Evolutionary conservation across 176 grass and related monocot species (phyloP).

Genomic region (Elaeis guineensis): DNA sequence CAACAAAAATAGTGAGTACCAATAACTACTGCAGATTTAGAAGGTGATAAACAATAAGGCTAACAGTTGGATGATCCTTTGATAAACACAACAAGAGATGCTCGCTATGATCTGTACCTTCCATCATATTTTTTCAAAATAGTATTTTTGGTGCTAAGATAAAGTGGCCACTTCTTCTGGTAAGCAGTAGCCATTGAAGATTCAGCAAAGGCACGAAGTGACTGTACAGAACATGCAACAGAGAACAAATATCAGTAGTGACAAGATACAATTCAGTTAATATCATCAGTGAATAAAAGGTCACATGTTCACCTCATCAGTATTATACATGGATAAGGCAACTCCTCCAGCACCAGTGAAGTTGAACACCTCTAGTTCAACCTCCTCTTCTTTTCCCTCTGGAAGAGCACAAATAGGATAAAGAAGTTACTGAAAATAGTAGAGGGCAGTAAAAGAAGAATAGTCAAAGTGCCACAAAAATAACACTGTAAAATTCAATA

Average conservation of each 20-base stretch:
- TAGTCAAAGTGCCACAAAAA: conserved; percentile 6
- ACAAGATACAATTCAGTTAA: background rate
- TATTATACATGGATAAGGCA: conserved; percentile 71
- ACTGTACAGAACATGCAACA: conserved; percentile 40
- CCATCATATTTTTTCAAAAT: conserved; percentile 96
- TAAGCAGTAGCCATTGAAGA: conserved; percentile 79
- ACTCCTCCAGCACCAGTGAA: conserved; percentile 71
- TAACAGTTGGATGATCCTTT: background rate
- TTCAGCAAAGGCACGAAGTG: conserved; percentile 71
- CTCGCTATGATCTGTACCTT: conserved; percentile 31
- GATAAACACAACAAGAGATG: background rate
- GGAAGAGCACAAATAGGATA: conserved; percentile 13
- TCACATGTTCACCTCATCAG: conserved; percentile 41
- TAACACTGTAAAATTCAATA: background rate
- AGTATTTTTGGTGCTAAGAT: conserved; percentile 97
- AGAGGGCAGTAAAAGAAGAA: background rate
- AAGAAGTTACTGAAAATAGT: background rate
- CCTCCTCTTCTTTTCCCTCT: conserved; percentile 60
- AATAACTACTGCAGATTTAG: conserved; percentile 8
- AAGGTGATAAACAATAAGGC: background rate
- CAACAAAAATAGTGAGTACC: background rate
- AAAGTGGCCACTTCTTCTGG: conserved; percentile 93
- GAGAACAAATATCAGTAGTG: conserved; percentile 10
- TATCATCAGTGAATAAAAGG: background rate
- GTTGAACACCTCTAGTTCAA: conserved; percentile 63